Evolutionary conservation across 2,329 filamentous ascomycete genomes (phyloP), one percentile per base, ranked within the genome.

Genomic region (Fusarium chaquense): DNA sequence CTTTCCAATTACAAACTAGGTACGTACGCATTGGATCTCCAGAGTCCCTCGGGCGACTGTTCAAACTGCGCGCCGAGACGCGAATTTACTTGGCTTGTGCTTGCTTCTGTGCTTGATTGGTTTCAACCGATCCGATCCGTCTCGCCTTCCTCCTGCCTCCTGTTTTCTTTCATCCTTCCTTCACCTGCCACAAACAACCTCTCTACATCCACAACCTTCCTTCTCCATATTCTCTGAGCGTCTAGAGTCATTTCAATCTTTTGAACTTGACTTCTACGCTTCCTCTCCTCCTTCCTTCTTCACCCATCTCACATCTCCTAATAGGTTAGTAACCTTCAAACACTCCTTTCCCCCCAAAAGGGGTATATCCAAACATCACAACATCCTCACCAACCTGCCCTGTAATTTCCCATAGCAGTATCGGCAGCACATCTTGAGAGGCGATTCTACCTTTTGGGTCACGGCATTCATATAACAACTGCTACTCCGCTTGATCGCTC

Each of bases 241-340:
- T 54, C 45, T 43, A 55, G 41, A 33, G 68, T 46, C 50, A 32
- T 26, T 46, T 64, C 45, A 60, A 40, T 65, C 30, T 30, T 62
- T 50, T 24, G 49, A 50, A 56, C 53, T 63, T 63, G 68, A 70
- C 66, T 68, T 52, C 15, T 32, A 57, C 46, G 38, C 49, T 26
- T 52, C 40, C 53, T 38, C 24, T 56, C 22, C 50, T 54, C 28
- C n/a, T 18, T 36, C 33, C 35, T 35, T 28, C 61, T 40, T 44
- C 47, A 33, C 16, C 33, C 50, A 24, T 36, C 38, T 56, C 58
- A 53, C 43, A 56, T 52, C 24, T 41, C 56, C 54, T 65, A 62
- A 52, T 62, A 75, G 69, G 69, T 74, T 65, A 62, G 73, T 75
- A 65, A 50, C 52, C 63, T 57, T 54, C 41, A 38, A 49, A 35